Conservation (phyloP, 2,329 filamentous ascomycete species). For the Trichoderma harzianum region DNA sequence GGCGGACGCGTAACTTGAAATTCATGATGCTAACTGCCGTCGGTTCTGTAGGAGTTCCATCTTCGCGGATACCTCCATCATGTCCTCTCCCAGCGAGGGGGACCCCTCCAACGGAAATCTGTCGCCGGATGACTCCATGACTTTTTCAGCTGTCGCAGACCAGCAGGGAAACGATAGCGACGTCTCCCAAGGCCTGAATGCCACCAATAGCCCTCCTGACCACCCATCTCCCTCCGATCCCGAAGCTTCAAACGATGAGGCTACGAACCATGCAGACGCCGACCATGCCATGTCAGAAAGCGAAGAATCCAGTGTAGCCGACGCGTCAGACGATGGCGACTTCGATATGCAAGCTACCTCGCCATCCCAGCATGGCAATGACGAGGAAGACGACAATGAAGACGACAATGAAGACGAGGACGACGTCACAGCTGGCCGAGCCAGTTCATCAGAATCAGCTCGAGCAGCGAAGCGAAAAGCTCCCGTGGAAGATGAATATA, state of each 20-base stretch:
- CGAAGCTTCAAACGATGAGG: constrained; percentile 39
- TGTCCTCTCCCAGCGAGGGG: constrained; percentile 60
- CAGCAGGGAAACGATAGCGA: constrained; percentile 59
- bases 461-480: constrained; percentile 71
- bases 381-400: constrained; percentile 24
- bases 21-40: constrained; percentile 34
- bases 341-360: constrained; percentile 69
- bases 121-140: constrained; percentile 50
- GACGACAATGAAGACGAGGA: constrained; percentile 37
- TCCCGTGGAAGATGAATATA: constrained; percentile 69
- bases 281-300: constrained; percentile 43
- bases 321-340: constrained; percentile 66
- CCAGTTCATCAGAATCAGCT: constrained; percentile 68
- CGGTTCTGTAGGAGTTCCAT: constrained; percentile 46
- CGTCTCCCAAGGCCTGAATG: constrained; percentile 57
- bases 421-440: constrained; percentile 46
- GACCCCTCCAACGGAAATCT: constrained; percentile 65
- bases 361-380: constrained; percentile 43
- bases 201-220: constrained; percentile 55
- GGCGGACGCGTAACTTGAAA: constrained; percentile 18
- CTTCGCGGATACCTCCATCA: constrained; percentile 58
- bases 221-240: constrained; percentile 44
- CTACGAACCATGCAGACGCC: constrained; percentile 39
- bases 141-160: constrained; percentile 38
- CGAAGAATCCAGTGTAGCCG: constrained; percentile 49